Percentiles rank a stretch among this genome's conserved stretches.
phyloP scores from a whole-genome alignment of 495 filamentous ascomycete genomes.

The Annulohypoxylon moriforme region DNA sequence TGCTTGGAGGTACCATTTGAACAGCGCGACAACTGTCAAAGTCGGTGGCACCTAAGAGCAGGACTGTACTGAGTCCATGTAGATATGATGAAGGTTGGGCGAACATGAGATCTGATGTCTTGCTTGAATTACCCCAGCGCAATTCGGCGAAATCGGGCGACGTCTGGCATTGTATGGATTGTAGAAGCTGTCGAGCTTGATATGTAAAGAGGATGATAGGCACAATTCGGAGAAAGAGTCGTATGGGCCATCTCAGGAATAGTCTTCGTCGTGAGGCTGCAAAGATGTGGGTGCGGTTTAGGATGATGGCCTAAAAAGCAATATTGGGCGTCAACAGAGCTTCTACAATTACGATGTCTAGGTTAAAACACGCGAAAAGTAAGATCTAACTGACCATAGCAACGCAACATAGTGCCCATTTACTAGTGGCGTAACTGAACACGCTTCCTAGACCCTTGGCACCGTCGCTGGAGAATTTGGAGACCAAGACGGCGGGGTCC shows the following conservation, averaged over 20 bases:
- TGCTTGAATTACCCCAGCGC: slow-evolving; percentile 77
- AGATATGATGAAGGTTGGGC: slow-evolving; percentile 75
- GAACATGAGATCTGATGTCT: slow-evolving; percentile 76
- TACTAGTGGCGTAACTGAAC: slow-evolving; percentile 91
- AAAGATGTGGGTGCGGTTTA: slow-evolving; percentile 94
- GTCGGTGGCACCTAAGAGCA: slow-evolving; percentile 76
- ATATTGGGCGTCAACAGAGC: slow-evolving; percentile 47
- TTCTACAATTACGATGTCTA: slow-evolving; percentile 23
- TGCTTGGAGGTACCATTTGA: slow-evolving; percentile 69
- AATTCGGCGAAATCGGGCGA: slow-evolving; percentile 77
- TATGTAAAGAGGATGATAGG: slow-evolving; percentile 79
- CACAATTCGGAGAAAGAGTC: slow-evolving; percentile 76
- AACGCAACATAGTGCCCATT: slow-evolving; percentile 91
- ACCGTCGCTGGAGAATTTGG: slow-evolving; percentile 63
- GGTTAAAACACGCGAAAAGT: background rate
- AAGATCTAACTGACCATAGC: slow-evolving; percentile 60
- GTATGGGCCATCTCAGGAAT: slow-evolving; percentile 74
- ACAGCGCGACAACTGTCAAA: slow-evolving; percentile 76
- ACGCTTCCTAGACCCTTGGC: slow-evolving; percentile 78
- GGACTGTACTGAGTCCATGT: slow-evolving; percentile 71
- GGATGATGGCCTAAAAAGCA: slow-evolving; percentile 70
- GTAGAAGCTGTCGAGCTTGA: slow-evolving; percentile 76
- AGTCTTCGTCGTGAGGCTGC: slow-evolving; percentile 85
- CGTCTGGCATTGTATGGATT: slow-evolving; percentile 93
- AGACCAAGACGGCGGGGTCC: slow-evolving; percentile 55